Evolutionary conservation across 176 grass and related monocot genomes (phyloP).

Genomic region (Zoysia japonica): DNA sequence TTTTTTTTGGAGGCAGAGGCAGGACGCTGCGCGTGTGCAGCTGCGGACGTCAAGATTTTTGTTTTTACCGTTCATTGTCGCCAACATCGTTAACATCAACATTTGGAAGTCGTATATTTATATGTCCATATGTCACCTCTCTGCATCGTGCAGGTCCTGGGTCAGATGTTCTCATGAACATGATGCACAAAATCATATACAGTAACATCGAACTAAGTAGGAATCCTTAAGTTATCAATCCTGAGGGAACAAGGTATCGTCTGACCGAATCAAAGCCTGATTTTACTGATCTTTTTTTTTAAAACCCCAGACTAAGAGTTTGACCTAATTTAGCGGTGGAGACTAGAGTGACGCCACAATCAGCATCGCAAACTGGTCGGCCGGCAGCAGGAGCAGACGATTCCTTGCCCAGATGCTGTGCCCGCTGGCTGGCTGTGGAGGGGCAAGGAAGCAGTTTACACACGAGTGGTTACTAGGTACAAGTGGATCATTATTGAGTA

Average conservation of each 20-base stretch:
- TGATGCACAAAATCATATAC: neutral
- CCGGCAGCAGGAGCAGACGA: neutral
- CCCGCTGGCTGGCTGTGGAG: slow-evolving; percentile 17
- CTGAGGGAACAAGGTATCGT: neutral
- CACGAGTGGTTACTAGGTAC: neutral
- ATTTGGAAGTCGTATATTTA: neutral
- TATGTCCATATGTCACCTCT: neutral
- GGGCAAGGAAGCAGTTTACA: neutral
- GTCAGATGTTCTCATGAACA: slow-evolving; percentile 2
- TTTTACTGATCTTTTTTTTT: neutral
- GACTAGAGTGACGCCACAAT: neutral
- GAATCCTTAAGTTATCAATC: neutral
- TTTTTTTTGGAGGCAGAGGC: too few relatives aligned
- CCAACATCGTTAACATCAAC: neutral
- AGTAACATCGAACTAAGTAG: neutral
- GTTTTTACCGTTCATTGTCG: neutral
- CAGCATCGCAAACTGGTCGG: slow-evolving; percentile 31
- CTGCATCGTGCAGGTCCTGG: neutral
- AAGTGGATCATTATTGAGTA: neutral
- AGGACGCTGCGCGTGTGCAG: too few relatives aligned
- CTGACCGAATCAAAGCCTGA: neutral
- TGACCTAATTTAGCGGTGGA: neutral
- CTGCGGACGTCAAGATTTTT: too few relatives aligned
- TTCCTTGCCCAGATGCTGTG: slow-evolving; percentile 10
- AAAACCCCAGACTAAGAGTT: neutral